A percentile compares a stretch with the other conserved stretches of the same genome.
phyloP scores from a whole-genome alignment of 169 alveolate genomes.

The Plasmodium fragile region DNA sequence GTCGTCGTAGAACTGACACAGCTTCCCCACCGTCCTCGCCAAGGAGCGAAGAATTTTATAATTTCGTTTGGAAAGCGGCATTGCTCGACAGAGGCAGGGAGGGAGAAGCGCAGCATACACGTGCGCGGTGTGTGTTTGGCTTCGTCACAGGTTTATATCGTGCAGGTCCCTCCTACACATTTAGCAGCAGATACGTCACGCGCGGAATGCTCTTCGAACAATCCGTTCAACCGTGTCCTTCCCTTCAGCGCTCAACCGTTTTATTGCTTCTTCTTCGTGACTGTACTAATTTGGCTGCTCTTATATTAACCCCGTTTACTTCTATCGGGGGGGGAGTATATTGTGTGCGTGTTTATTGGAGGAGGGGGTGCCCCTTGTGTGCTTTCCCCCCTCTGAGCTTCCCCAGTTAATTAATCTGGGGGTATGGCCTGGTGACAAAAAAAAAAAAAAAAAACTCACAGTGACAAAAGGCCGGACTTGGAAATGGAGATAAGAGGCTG shows the following conservation, averaged over 20 bases:
- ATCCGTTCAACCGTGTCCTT: too few relatives aligned
- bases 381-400: not conserved
- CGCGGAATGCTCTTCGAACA: too few relatives aligned
- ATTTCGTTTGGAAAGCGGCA: constrained; percentile 6
- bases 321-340: not conserved
- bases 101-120: not conserved
- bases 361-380: not conserved
- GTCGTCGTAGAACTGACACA: constrained; percentile 35
- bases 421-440: not conserved
- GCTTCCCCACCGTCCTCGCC: constrained; percentile 23
- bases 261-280: too few relatives aligned
- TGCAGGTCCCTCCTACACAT: too few relatives aligned
- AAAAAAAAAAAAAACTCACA: too few relatives aligned
- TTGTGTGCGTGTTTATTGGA: not conserved
- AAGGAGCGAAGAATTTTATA: constrained; percentile 33
- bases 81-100: not conserved
- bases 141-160: too few relatives aligned
- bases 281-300: not conserved
- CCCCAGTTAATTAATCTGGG: not conserved
- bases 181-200: too few relatives aligned
- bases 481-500: not conserved
- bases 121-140: not conserved
- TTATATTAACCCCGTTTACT: not conserved
- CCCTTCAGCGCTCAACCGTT: not conserved
- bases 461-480: not conserved